Evolutionary conservation across 1,139 yeast genomes (phyloP).

Genomic region (Taphrina wiesneri): DNA sequence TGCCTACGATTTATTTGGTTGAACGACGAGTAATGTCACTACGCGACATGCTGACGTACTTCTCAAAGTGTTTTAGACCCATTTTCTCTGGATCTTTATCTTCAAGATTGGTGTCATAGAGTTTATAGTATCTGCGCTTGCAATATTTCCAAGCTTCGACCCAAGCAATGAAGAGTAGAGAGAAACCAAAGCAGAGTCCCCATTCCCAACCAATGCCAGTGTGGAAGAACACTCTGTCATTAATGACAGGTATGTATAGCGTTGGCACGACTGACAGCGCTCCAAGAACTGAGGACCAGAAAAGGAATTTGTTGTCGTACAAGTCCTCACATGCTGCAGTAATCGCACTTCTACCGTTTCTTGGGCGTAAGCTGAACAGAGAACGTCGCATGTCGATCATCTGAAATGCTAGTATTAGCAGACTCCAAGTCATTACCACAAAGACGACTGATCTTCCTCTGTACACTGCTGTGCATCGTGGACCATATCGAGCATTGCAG

Average conservation of each 20-base stretch:
- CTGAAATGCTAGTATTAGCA: slow-evolving; percentile 85
- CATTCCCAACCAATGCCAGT: slow-evolving; percentile 76
- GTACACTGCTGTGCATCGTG: slow-evolving; percentile 64
- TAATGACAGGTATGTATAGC: slow-evolving; percentile 83
- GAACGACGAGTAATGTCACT: slow-evolving; percentile 4
- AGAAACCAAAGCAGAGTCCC: slow-evolving; percentile 72
- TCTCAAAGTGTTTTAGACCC: slow-evolving; percentile 19
- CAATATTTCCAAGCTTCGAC: slow-evolving; percentile 40
- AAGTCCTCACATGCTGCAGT: slow-evolving; percentile 11
- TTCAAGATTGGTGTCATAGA: neutral
- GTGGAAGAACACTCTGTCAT: slow-evolving; percentile 74
- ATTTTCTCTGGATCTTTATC: slow-evolving; percentile 1
- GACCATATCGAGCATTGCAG: slow-evolving; percentile 59
- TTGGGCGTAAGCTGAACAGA: slow-evolving; percentile 42
- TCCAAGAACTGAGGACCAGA: slow-evolving; percentile 80
- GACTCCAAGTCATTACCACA: slow-evolving; percentile 88
- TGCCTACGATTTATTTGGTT: neutral
- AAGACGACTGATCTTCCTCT: slow-evolving; percentile 79
- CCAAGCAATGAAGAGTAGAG: slow-evolving; percentile 45
- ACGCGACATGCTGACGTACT: slow-evolving; percentile 21
- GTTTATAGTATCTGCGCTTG: slow-evolving; percentile 36
- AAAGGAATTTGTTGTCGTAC: slow-evolving; percentile 63
- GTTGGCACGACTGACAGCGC: slow-evolving; percentile 76
- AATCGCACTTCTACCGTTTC: slow-evolving; percentile 12
- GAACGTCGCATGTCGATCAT: slow-evolving; percentile 68